These are phyloP conservation scores for Hypoxylon lienhwacheense DNA, from an alignment of 495 filamentous ascomycete genomes.

Conservation along the genomic window DNA sequence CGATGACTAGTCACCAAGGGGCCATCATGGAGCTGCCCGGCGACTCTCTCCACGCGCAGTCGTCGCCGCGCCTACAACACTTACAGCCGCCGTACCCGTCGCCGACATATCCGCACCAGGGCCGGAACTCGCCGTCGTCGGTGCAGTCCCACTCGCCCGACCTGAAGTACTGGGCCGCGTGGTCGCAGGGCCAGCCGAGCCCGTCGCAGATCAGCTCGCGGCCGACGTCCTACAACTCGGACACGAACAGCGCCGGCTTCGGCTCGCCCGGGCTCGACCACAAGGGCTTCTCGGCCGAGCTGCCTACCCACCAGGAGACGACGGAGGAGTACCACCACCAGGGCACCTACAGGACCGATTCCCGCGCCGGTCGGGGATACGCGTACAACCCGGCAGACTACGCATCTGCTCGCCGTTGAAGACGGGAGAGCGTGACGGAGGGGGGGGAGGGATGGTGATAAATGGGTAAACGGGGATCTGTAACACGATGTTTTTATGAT, in stretches of 20 bases:
- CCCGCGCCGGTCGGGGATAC: conserved; percentile 32
- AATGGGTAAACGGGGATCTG: conserved; percentile 4
- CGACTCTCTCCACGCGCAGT: conserved; percentile 45
- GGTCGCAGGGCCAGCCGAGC: conserved; percentile 39
- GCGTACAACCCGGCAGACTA: conserved; percentile 52
- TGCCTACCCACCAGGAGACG: conserved; percentile 46
- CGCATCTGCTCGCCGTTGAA: conserved; percentile 31
- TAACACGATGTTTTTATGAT: not conserved
- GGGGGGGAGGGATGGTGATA: not conserved
- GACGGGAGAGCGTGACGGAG: not conserved
- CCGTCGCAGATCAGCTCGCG: conserved; percentile 37
- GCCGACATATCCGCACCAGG: conserved; percentile 17
- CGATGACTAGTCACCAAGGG: conserved; percentile 12
- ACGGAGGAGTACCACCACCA: conserved; percentile 43
- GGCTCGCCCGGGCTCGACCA: conserved; percentile 42
- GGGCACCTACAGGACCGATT: conserved; percentile 24
- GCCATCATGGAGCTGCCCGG: conserved; percentile 51
- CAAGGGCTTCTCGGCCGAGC: conserved; percentile 40
- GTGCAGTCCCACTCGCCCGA: conserved; percentile 36
- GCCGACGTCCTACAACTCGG: conserved; percentile 41
- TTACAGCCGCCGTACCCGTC: conserved; percentile 32
- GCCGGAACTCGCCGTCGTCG: conserved; percentile 40
- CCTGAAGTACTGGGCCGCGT: conserved; percentile 29
- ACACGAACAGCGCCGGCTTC: conserved; percentile 30
- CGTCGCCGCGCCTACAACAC: conserved; percentile 30